Conservation (phyloP, 257 asterid genomes). For the Solanum virginianum region DNA sequence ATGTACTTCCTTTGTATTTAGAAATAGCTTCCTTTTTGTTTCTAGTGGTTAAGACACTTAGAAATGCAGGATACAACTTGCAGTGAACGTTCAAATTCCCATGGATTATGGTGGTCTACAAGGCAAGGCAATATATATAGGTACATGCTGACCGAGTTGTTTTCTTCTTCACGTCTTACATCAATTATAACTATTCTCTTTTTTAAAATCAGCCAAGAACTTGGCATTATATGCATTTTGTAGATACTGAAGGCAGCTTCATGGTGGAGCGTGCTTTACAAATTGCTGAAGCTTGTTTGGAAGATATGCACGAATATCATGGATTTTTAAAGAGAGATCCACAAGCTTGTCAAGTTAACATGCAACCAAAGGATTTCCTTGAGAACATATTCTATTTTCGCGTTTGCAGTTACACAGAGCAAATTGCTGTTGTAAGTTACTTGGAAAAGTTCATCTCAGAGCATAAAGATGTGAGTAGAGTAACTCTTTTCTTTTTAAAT, state of each 20-base stretch:
- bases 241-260: conserved; percentile 97
- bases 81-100: conserved; percentile 86
- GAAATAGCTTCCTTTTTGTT: not conserved
- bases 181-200: not conserved
- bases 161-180: not conserved
- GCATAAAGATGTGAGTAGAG: conserved; percentile 72
- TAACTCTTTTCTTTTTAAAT: not conserved
- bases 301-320: conserved; percentile 69
- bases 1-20: conserved; percentile 1
- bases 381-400: conserved; percentile 79
- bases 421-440: conserved; percentile 74
- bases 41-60: not conserved
- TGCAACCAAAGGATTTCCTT: conserved; percentile 55
- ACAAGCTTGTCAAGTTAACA: conserved; percentile 28
- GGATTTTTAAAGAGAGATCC: conserved; percentile 39
- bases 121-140: conserved; percentile 92
- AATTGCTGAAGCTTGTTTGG: conserved; percentile 82
- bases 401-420: conserved; percentile 81
- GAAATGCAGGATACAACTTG: conserved; percentile 73
- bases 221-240: not conserved
- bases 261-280: conserved; percentile 91
- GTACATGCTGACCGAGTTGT: conserved; percentile 9
- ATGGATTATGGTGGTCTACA: conserved; percentile 76
- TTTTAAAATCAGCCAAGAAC: not conserved
- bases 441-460: conserved; percentile 72